Conservation (phyloP, 805 yeast genomes). For the Candida mattraensis region DNA sequence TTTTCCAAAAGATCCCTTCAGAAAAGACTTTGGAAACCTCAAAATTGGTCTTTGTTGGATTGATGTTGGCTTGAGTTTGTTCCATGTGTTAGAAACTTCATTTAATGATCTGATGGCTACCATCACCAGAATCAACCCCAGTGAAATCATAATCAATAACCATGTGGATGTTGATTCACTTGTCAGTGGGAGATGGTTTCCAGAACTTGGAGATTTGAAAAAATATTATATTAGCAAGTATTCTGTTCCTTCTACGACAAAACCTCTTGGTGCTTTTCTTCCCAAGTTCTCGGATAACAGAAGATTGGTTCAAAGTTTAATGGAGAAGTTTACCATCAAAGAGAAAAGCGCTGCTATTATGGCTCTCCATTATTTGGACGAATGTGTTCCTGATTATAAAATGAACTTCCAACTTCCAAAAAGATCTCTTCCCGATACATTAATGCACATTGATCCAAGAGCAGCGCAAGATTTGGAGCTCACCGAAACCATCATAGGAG, state of each 20-base stretch:
- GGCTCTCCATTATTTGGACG: constrained; percentile 65
- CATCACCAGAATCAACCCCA: constrained; percentile 74
- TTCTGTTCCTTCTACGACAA: constrained; percentile 39
- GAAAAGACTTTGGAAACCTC: constrained; percentile 33
- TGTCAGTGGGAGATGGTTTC: constrained; percentile 51
- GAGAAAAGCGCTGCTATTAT: constrained; percentile 63
- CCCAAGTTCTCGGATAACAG: constrained; percentile 40
- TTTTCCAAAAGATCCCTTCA: constrained; percentile 51
- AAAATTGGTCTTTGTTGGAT: constrained; percentile 82
- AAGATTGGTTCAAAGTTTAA: constrained; percentile 23
- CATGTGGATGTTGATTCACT: constrained; percentile 40
- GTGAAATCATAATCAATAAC: constrained; percentile 67
- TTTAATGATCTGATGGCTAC: constrained; percentile 65
- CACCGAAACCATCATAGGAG: constrained; percentile 55
- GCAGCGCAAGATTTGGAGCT: constrained; percentile 78
- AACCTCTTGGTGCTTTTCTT: constrained; percentile 38
- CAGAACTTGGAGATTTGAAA: constrained; percentile 56
- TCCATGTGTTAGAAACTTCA: constrained; percentile 64
- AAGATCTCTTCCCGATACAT: constrained; percentile 48
- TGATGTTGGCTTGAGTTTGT: constrained; percentile 82
- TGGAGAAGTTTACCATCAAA: constrained; percentile 39
- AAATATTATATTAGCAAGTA: constrained; percentile 61
- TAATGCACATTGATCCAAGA: constrained; percentile 77
- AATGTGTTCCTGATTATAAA: constrained; percentile 68
- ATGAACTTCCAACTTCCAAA: constrained; percentile 68